Percentiles rank a stretch among this genome's conserved stretches.
phyloP scores from a whole-genome alignment of 139 green algal genomes.

The Chloropicon primus region DNA sequence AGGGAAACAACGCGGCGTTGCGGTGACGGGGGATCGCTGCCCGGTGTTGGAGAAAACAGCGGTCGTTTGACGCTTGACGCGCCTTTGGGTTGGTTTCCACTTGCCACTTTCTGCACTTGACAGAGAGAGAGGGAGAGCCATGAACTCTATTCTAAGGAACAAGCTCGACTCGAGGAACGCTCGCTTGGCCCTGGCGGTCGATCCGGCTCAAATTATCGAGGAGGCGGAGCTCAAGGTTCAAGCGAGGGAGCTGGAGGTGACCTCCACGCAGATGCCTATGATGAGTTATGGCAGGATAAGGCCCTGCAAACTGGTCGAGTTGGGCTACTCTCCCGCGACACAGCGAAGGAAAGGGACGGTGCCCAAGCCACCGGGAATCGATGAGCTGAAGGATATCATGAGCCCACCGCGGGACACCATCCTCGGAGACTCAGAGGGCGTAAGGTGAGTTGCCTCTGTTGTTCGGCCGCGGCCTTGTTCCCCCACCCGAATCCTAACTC shows the following conservation, averaged over 20 bases:
- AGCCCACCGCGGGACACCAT: background rate
- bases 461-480: background rate
- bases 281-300: background rate
- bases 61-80: too few species aligned
- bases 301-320: background rate
- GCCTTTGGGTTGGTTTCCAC: too few species aligned
- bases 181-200: background rate
- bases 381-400: background rate
- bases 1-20: too few species aligned
- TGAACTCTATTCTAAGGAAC: background rate
- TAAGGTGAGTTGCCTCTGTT: background rate
- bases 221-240: background rate
- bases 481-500: background rate
- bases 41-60: too few species aligned
- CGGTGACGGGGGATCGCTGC: too few species aligned
- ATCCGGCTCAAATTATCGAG: background rate
- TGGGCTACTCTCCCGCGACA: background rate
- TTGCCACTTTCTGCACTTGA: too few species aligned
- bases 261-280: background rate
- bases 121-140: background rate
- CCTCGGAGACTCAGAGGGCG: background rate
- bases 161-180: background rate
- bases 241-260: background rate
- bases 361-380: background rate
- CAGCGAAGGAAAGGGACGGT: background rate